Evolutionary conservation across 108 stramenopile genomes (phyloP), one percentile per base, ranked within the genome.

Genomic region (Nitzschia putrida): DNA sequence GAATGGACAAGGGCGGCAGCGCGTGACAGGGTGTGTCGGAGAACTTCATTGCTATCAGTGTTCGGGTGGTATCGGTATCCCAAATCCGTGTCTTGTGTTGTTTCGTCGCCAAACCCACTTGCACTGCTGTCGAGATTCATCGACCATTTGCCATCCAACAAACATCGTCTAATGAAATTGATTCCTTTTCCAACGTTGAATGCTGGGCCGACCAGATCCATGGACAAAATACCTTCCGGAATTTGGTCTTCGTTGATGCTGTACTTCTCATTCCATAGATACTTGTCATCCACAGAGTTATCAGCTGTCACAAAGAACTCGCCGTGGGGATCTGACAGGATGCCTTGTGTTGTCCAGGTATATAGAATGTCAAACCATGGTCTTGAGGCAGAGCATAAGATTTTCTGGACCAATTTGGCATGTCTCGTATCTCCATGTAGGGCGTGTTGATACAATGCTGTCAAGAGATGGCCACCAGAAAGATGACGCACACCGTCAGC

Each of bases 111-210:
- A 8, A 44, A 23, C 0, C 0, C 9, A 23, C 42, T 23, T 34
- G 29, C 29, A 34, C 29, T 34, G 29, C 29, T 34, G 41, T 60
- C 50, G 0, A 78, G n/a, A 16, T 73, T 40, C 53, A 92, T 74
- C 23, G 82, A 81, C 91, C 91, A 92, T 42, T 82, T 82, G 21
- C 65, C 68, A 64, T 93, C 89, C 60, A 74, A 40, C n/a, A 93
- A 71, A 83, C 90, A 93, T 24, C 68, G 60, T 16, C 96, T 85
- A 64, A 99, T 86, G 52, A 97, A 99, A 73, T 97, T 99, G 61
- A 99, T 96, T 20, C 94, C 92, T 74, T 96, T 95, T 14, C 98
- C 98, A 9, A 96, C 85, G 16, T 81, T 81, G 13, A 96, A 88
- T 6, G 92, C 85, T 25, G 83, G 85, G 21, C 68, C 51, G 10